Evolutionary conservation across 257 asterid species (phyloP).

Genomic region (Parsonsia alboflavescens): DNA sequence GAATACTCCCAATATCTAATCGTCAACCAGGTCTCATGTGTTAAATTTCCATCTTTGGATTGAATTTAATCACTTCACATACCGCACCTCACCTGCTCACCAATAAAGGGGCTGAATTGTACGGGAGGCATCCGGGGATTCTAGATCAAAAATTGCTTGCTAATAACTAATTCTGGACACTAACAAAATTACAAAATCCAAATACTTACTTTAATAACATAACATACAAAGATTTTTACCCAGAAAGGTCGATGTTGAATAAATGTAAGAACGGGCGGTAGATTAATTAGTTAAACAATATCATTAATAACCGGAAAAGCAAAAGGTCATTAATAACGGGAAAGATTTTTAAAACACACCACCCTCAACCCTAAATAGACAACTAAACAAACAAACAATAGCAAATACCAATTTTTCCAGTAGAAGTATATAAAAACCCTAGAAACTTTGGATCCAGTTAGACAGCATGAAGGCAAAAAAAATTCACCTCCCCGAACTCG

Average conservation of each 20-base stretch:
- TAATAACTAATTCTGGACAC: neutral
- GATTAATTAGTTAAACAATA: neutral
- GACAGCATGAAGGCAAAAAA: neutral
- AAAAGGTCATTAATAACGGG: no score
- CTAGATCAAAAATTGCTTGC: neutral
- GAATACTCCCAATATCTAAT: neutral
- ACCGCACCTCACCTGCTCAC: no score
- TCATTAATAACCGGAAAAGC: no score
- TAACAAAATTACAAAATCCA: neutral
- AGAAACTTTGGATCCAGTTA: neutral
- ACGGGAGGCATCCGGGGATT: no score
- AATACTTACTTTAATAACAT: neutral
- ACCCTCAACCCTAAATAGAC: neutral
- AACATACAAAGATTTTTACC: neutral
- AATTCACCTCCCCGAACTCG: slow-evolving; percentile 29
- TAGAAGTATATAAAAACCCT: neutral
- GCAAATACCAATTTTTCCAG: neutral
- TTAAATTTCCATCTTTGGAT: no score
- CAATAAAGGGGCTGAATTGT: no score
- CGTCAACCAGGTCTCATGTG: neutral
- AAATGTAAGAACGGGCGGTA: neutral
- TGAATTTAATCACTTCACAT: no score
- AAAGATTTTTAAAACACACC: no score
- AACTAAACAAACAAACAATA: neutral
- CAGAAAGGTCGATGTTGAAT: neutral